Conservation (phyloP, 352 stramenopile genomes). For the Globisporangium recalcitrans region DNA sequence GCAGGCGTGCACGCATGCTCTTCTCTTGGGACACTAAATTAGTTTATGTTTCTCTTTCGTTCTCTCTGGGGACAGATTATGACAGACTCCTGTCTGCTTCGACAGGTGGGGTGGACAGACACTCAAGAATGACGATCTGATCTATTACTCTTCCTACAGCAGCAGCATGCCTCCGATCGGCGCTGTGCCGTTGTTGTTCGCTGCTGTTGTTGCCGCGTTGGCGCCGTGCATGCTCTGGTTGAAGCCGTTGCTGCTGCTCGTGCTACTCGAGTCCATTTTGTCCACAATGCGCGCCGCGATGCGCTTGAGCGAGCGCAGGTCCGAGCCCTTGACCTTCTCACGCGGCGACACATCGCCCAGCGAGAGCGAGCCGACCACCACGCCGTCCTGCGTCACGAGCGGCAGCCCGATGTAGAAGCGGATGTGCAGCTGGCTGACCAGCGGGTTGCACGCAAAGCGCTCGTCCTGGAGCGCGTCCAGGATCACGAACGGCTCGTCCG, state of each 20-base stretch:
- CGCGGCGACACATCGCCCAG: conserved; percentile 62
- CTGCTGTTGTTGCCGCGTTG: neutral
- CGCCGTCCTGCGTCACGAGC: conserved; percentile 60
- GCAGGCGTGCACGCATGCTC: neutral
- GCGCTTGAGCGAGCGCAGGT: conserved; percentile 62
- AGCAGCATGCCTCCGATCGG: conserved; percentile 20
- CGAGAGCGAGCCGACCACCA: conserved; percentile 67
- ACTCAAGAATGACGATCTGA: no score
- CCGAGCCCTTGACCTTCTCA: conserved; percentile 54
- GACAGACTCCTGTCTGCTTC: neutral
- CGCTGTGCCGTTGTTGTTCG: conserved; percentile 1
- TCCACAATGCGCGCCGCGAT: conserved; percentile 64
- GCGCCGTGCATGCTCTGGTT: neutral
- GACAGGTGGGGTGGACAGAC: no score
- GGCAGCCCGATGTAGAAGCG: conserved; percentile 77
- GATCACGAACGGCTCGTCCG: conserved; percentile 56
- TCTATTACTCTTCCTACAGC: conserved; percentile 5
- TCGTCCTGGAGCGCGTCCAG: conserved; percentile 74
- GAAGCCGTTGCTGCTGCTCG: neutral
- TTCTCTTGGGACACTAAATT: conserved; percentile 6
- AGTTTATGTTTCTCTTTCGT: neutral
- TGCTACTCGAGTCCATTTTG: conserved; percentile 56
- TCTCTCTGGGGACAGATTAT: neutral
- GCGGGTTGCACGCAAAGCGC: conserved; percentile 70
- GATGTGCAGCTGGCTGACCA: conserved; percentile 65